Evolutionary conservation across 1,139 yeast genomes (phyloP).

Genomic region (Geotrichum aggregatum): DNA sequence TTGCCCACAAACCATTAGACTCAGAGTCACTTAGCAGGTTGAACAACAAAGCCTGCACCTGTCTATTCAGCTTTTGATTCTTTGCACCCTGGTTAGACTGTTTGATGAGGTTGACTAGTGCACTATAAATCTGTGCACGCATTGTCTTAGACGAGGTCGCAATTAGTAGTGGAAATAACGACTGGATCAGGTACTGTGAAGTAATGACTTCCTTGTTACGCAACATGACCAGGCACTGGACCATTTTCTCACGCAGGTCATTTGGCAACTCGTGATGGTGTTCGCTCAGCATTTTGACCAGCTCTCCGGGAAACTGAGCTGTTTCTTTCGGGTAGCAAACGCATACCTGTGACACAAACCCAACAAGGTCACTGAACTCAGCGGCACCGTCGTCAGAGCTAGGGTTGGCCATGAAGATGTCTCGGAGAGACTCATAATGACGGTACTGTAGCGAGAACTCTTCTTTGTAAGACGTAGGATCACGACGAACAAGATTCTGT

Average conservation of each 20-base stretch:
- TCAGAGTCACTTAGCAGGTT: constrained; percentile 69
- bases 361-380: constrained; percentile 79
- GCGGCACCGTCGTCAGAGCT: constrained; percentile 52
- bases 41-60: constrained; percentile 87
- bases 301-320: constrained; percentile 72
- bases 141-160: constrained; percentile 72
- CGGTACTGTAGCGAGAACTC: constrained; percentile 89
- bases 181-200: constrained; percentile 76
- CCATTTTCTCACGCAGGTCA: constrained; percentile 83
- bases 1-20: constrained; percentile 84
- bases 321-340: constrained; percentile 88
- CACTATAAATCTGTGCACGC: constrained; percentile 75
- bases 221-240: constrained; percentile 83
- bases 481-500: constrained; percentile 89
- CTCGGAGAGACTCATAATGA: constrained; percentile 86
- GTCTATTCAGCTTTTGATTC: constrained; percentile 79
- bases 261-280: constrained; percentile 81
- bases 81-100: constrained; percentile 78
- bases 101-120: constrained; percentile 72
- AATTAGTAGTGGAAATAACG: constrained; percentile 77
- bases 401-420: constrained; percentile 67
- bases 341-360: constrained; percentile 89
- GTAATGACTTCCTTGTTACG: constrained; percentile 80
- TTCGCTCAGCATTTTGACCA: constrained; percentile 60
- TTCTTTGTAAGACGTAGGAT: constrained; percentile 86